These are phyloP conservation scores for Cantharellus anzutake DNA, from an alignment of 768 basidiomycete species.

Conservation along the genomic window DNA sequence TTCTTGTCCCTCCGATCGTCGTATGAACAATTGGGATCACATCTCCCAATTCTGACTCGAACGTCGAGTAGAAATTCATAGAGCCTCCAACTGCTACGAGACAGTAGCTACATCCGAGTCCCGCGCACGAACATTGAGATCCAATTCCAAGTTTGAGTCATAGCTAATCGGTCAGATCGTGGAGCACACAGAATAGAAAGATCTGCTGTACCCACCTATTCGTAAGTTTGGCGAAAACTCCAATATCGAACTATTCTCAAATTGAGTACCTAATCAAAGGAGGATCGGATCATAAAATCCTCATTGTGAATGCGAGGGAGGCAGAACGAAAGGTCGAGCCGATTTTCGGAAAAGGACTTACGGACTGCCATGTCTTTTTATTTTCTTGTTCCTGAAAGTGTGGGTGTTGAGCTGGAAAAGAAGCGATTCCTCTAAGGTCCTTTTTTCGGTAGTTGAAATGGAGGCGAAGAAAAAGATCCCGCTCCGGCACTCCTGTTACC, in stretches of 20 bases:
- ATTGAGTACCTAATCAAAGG: slow-evolving; percentile 48
- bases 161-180: neutral
- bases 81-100: slow-evolving; percentile 84
- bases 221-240: slow-evolving; percentile 93
- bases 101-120: slow-evolving; percentile 46
- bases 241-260: slow-evolving; percentile 91
- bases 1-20: slow-evolving; percentile 84
- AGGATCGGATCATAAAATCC: neutral
- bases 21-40: slow-evolving; percentile 94
- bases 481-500: too few relatives aligned
- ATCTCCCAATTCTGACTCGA: slow-evolving; percentile 85
- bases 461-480: too few relatives aligned
- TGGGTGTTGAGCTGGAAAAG: too few relatives aligned
- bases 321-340: too few relatives aligned
- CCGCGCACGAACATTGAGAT: neutral
- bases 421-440: too few relatives aligned
- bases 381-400: too few relatives aligned
- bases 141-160: neutral
- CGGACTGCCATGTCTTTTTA: too few relatives aligned
- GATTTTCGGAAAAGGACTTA: too few relatives aligned
- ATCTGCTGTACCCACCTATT: slow-evolving; percentile 30
- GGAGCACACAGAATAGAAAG: neutral
- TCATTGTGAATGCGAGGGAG: too few relatives aligned
- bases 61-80: slow-evolving; percentile 95
- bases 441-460: too few relatives aligned